Evolutionary conservation across 495 filamentous ascomycete genomes (phyloP).

Genomic region (Daldinia bambusicola): DNA sequence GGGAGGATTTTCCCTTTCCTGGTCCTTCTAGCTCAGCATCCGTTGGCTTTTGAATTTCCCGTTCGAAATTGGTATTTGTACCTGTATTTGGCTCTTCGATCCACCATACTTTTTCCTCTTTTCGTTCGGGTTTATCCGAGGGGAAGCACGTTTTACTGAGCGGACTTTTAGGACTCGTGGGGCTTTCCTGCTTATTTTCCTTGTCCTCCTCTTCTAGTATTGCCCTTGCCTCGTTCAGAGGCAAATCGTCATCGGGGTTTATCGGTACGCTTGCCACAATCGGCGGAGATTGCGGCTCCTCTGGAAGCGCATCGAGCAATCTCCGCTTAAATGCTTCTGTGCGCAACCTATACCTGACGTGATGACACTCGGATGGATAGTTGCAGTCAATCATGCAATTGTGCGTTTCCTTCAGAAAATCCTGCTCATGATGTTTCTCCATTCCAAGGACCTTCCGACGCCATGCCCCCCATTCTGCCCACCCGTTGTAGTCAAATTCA

Average conservation of each 20-base stretch:
- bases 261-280: slow-evolving; percentile 6
- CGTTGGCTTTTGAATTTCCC: neutral
- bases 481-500: slow-evolving; percentile 58
- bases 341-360: slow-evolving; percentile 41
- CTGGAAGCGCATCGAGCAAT: slow-evolving; percentile 10
- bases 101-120: slow-evolving; percentile 18
- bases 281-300: slow-evolving; percentile 12
- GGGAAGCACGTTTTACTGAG: slow-evolving; percentile 34
- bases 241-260: slow-evolving; percentile 32
- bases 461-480: slow-evolving; percentile 54
- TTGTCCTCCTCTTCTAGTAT: slow-evolving; percentile 11
- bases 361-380: slow-evolving; percentile 56
- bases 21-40: neutral
- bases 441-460: slow-evolving; percentile 48
- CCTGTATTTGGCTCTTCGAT: slow-evolving; percentile 13
- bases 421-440: slow-evolving; percentile 34
- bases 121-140: slow-evolving; percentile 28
- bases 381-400: slow-evolving; percentile 58
- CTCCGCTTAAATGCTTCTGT: slow-evolving; percentile 27
- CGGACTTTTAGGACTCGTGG: slow-evolving; percentile 37
- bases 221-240: slow-evolving; percentile 16
- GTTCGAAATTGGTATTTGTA: slow-evolving; percentile 9
- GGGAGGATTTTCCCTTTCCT: neutral
- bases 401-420: slow-evolving; percentile 43
- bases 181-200: neutral